phyloP scores from a whole-genome alignment of 1,284 basidiomycete species.

The Ustilago sp. region DNA sequence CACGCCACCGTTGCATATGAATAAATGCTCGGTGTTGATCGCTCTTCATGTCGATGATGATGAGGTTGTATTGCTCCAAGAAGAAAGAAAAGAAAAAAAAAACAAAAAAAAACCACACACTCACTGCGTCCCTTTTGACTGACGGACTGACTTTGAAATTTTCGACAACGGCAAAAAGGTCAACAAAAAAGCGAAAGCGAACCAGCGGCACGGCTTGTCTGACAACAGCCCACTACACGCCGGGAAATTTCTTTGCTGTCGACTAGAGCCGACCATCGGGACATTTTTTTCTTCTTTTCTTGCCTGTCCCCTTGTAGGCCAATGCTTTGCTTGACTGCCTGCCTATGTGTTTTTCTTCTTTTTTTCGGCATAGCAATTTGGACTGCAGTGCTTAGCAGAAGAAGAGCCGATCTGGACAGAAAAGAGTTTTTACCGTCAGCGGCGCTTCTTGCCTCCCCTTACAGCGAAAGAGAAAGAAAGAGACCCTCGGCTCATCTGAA shows the following conservation, averaged over 20 bases:
- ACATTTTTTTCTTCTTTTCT: not conserved
- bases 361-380: not conserved
- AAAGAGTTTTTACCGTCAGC: slow-evolving; percentile 14
- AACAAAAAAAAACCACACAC: not conserved
- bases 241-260: slow-evolving; percentile 5
- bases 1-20: not conserved
- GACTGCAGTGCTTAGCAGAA: not conserved
- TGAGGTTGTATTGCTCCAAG: not conserved
- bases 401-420: not conserved
- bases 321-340: not conserved
- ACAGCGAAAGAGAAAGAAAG: not conserved
- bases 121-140: not conserved
- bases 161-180: not conserved
- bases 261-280: slow-evolving; percentile 8
- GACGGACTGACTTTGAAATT: slow-evolving; percentile 5
- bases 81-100: not conserved
- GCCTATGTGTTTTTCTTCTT: no score
- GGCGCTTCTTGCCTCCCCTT: slow-evolving; percentile 5
- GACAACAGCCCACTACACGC: not conserved
- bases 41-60: not conserved
- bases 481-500: slow-evolving; percentile 6
- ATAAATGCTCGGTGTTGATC: slow-evolving; percentile 8
- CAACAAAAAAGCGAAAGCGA: slow-evolving; percentile 2
- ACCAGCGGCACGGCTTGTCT: not conserved
- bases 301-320: not conserved